Conservation (phyloP, 2,329 filamentous ascomycete genomes). For the Colletotrichum agaves region DNA sequence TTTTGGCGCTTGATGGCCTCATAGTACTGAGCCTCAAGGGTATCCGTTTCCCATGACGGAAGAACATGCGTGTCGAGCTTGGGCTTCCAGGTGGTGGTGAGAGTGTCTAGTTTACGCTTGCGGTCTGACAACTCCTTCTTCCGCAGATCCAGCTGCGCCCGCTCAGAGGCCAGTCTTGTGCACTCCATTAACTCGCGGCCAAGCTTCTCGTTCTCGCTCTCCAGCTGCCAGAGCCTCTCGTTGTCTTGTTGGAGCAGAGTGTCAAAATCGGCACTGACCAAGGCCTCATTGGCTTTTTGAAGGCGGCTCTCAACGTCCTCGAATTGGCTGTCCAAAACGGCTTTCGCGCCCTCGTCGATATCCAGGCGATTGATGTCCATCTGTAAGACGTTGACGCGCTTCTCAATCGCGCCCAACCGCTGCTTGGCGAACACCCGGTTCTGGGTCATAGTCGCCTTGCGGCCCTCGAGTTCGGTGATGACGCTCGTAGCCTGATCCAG, state of each 20-base stretch:
- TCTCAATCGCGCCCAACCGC: slow-evolving; percentile 79
- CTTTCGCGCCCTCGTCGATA: slow-evolving; percentile 86
- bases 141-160: slow-evolving; percentile 84
- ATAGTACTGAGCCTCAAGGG: slow-evolving; percentile 78
- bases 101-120: slow-evolving; percentile 79
- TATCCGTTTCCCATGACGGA: slow-evolving; percentile 73
- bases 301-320: slow-evolving; percentile 75
- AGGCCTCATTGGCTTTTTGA: slow-evolving; percentile 69
- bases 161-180: slow-evolving; percentile 81
- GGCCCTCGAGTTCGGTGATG: slow-evolving; percentile 79
- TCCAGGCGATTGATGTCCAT: slow-evolving; percentile 76
- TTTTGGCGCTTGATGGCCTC: slow-evolving; percentile 67
- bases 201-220: slow-evolving; percentile 77
- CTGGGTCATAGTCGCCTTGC: slow-evolving; percentile 77
- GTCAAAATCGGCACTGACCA: slow-evolving; percentile 75
- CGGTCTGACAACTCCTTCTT: slow-evolving; percentile 83
- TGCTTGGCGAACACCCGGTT: slow-evolving; percentile 79
- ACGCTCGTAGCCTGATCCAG: slow-evolving; percentile 76
- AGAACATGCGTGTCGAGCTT: slow-evolving; percentile 75
- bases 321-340: slow-evolving; percentile 78
- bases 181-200: slow-evolving; percentile 85
- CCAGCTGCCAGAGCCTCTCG: slow-evolving; percentile 72
- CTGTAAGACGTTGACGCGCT: slow-evolving; percentile 73
- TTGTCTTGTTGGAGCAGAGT: slow-evolving; percentile 75
- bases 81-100: slow-evolving; percentile 78